A percentile compares a stretch with the other conserved stretches of the same genome.
Evolutionary conservation across 371 early-diverging fungal species (phyloP).

Genomic region (Rhizopus delemar): DNA sequence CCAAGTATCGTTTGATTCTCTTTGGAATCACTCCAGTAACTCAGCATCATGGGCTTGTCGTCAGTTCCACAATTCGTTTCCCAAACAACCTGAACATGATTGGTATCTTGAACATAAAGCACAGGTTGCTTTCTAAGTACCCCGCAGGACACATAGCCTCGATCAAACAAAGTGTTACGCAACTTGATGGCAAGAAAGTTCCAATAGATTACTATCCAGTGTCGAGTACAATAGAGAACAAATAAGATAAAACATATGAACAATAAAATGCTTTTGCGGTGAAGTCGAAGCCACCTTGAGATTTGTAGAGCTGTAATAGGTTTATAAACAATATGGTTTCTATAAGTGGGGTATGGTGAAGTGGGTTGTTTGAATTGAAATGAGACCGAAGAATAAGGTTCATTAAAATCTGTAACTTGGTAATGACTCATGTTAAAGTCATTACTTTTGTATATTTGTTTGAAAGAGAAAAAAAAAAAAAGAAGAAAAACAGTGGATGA

Average conservation of each 20-base stretch:
- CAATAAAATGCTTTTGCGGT: slow-evolving; percentile 35
- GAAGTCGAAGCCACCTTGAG: slow-evolving; percentile 37
- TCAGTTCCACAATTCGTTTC: slow-evolving; percentile 57
- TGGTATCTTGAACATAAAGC: slow-evolving; percentile 55
- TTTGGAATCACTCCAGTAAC: slow-evolving; percentile 21
- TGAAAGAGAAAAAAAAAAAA: not conserved
- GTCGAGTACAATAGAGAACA: slow-evolving; percentile 36
- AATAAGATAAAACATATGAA: slow-evolving; percentile 24
- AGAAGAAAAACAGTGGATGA: not conserved
- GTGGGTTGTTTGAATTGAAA: slow-evolving; percentile 50
- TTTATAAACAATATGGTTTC: slow-evolving; percentile 6
- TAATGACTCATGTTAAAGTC: slow-evolving; percentile 8
- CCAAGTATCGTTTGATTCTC: slow-evolving; percentile 6
- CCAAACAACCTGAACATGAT: slow-evolving; percentile 60
- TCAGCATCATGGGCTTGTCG: slow-evolving; percentile 45
- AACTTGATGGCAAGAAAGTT: slow-evolving; percentile 52
- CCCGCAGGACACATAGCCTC: slow-evolving; percentile 52
- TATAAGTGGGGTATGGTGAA: slow-evolving; percentile 40
- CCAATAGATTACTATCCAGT: slow-evolving; percentile 35
- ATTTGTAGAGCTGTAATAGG: slow-evolving; percentile 11
- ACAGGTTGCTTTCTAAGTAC: slow-evolving; percentile 58
- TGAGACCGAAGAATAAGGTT: slow-evolving; percentile 51
- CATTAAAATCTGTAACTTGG: slow-evolving; percentile 27
- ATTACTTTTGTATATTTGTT: not conserved
- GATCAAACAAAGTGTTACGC: slow-evolving; percentile 55